These are phyloP conservation scores for Stagonosporopsis vannaccii DNA, from an alignment of 2,329 filamentous ascomycete genomes.

Conservation along the genomic window DNA sequence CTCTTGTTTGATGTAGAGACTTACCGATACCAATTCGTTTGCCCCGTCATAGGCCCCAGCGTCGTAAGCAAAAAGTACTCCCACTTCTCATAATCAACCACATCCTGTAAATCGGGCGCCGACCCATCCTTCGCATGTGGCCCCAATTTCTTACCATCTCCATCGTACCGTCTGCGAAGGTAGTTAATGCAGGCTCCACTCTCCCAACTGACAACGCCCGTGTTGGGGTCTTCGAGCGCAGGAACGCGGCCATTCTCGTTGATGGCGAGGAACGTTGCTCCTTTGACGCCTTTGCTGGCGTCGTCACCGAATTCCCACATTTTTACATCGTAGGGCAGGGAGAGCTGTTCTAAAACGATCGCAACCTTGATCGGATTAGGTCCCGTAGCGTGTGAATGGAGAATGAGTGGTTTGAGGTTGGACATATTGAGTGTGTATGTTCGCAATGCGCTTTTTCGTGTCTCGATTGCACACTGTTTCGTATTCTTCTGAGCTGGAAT, in stretches of 20 bases:
- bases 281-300: constrained; percentile 32
- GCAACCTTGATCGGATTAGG: constrained; percentile 55
- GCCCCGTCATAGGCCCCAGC: constrained; percentile 16
- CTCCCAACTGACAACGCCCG: constrained; percentile 29
- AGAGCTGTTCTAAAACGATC: constrained; percentile 56
- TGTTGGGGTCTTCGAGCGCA: constrained; percentile 56
- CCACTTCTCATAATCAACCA: constrained; percentile 17
- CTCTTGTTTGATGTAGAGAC: neutral
- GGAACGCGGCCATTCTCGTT: constrained; percentile 55
- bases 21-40: constrained; percentile 15
- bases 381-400: constrained; percentile 27
- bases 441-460: no score
- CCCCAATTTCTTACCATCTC: constrained; percentile 4
- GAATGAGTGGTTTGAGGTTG: constrained; percentile 20
- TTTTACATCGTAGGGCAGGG: constrained; percentile 51
- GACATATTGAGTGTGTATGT: constrained; percentile 1
- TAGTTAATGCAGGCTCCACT: constrained; percentile 18
- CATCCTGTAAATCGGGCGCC: constrained; percentile 1
- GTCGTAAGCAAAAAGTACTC: constrained; percentile 17
- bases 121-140: neutral
- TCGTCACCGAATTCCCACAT: constrained; percentile 50
- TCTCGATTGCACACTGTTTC: no score
- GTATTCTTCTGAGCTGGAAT: neutral
- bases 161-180: constrained; percentile 7
- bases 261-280: constrained; percentile 41